Evolutionary conservation across 192 early-diverging fungal species (phyloP).

Genomic region (Backusella liffmaniae): DNA sequence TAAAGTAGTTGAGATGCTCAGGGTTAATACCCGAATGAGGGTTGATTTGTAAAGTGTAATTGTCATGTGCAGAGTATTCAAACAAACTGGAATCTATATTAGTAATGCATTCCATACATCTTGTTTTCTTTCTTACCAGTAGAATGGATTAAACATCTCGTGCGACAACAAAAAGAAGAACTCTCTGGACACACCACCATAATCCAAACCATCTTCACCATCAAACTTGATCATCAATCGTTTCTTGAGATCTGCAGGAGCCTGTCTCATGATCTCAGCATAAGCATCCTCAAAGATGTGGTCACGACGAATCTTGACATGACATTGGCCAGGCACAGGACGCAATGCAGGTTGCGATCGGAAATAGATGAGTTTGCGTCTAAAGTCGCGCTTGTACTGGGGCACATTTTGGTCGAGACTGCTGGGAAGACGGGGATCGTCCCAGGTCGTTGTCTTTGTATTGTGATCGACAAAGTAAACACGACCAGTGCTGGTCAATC

Average conservation of each 20-base stretch:
- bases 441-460: conserved; percentile 98
- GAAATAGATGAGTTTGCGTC: conserved; percentile 97
- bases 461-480: conserved; percentile 99
- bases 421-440: conserved; percentile 85
- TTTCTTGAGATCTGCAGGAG: conserved; percentile 90
- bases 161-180: conserved; percentile 98
- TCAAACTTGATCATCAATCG: conserved; percentile 98
- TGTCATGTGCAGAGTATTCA: conserved; percentile 97
- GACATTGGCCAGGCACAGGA: conserved; percentile 85
- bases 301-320: conserved; percentile 87
- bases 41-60: conserved; percentile 98
- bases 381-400: conserved; percentile 99
- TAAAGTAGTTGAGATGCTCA: conserved; percentile 97
- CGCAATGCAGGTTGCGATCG: conserved; percentile 91
- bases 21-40: conserved; percentile 93
- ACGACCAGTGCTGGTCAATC: conserved; percentile 87
- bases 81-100: conserved; percentile 62
- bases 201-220: conserved; percentile 97
- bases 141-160: conserved; percentile 97
- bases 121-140: conserved; percentile 10
- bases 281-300: conserved; percentile 96
- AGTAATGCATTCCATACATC: no score
- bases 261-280: conserved; percentile 93
- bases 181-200: conserved; percentile 95
- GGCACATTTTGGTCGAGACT: conserved; percentile 89